Conservation (phyloP, 2,329 filamentous ascomycete species). For the Leptographium lundbergii region DNA sequence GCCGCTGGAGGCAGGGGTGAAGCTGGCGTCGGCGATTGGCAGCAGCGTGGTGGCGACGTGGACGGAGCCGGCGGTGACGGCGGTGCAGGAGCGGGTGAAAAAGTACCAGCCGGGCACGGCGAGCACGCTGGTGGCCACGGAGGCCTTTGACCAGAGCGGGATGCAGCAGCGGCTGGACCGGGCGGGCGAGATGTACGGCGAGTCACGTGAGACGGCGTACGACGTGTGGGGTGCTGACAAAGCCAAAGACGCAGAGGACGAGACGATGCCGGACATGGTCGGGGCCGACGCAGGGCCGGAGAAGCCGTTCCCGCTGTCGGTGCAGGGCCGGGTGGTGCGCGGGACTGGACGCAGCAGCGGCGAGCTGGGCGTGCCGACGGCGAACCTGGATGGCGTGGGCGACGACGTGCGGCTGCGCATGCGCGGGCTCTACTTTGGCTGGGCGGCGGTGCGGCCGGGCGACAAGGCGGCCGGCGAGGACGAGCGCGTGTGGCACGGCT, state of each 20-base stretch:
- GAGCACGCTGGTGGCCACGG: slow-evolving; percentile 27
- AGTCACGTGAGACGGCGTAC: slow-evolving; percentile 21
- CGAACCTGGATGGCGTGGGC: slow-evolving; percentile 38
- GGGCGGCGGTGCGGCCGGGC: slow-evolving; percentile 32
- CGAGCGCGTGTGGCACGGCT: slow-evolving; percentile 26
- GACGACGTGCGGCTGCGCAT: slow-evolving; percentile 41
- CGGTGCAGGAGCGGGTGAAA: slow-evolving; percentile 28
- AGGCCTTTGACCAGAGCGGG: slow-evolving; percentile 23
- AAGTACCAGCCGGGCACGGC: slow-evolving; percentile 23
- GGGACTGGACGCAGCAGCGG: slow-evolving; percentile 28
- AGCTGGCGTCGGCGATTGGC: slow-evolving; percentile 38
- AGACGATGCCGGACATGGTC: slow-evolving; percentile 22
- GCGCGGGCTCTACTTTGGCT: slow-evolving; percentile 52
- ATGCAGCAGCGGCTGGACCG: slow-evolving; percentile 19
- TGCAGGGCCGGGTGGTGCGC: slow-evolving; percentile 32
- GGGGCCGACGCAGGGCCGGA: slow-evolving; percentile 38
- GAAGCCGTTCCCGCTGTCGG: slow-evolving; percentile 39
- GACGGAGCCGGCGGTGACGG: slow-evolving; percentile 19
- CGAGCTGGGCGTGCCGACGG: slow-evolving; percentile 36
- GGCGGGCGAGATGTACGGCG: slow-evolving; percentile 24
- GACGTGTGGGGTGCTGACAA: background rate
- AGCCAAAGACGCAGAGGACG: slow-evolving; percentile 9
- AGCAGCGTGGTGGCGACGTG: slow-evolving; percentile 31
- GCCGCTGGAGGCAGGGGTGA: slow-evolving; percentile 52
- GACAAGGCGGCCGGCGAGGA: background rate